Evolutionary conservation across 2,329 filamentous ascomycete genomes (phyloP).

Genomic region (Plenodomus tracheiphilus): DNA sequence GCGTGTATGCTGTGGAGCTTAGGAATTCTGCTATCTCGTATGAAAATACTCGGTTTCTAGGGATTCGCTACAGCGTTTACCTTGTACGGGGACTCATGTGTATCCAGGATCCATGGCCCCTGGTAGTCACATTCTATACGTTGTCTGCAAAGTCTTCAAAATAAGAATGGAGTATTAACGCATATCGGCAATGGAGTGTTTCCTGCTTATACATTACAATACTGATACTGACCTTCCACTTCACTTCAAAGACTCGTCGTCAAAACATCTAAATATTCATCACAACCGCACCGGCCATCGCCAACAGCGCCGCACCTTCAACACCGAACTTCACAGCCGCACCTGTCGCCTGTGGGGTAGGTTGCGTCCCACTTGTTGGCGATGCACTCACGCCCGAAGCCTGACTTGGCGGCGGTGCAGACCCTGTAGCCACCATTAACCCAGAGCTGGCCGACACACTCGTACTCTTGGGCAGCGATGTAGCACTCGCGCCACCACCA

Average conservation of each 20-base stretch:
- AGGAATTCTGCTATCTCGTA: no score
- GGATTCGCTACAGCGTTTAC: no score
- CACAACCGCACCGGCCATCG: conserved; percentile 25
- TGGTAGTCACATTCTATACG: no score
- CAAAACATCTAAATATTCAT: conserved; percentile 21
- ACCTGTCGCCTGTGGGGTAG: conserved; percentile 23
- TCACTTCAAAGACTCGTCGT: not conserved
- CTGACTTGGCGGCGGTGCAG: conserved; percentile 7
- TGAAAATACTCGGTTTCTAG: no score
- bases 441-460: conserved; percentile 6
- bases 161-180: not conserved
- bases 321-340: conserved; percentile 24
- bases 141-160: no score
- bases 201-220: not conserved
- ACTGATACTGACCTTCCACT: not conserved
- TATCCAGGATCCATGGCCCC: not conserved
- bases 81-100: not conserved
- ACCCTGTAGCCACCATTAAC: conserved; percentile 9
- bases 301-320: conserved; percentile 21
- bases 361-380: conserved; percentile 2
- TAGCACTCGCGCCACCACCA: conserved; percentile 15
- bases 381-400: conserved; percentile 8
- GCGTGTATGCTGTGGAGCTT: no score
- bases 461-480: conserved; percentile 5
- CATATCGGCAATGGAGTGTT: not conserved